These are phyloP conservation scores for Orbilia javanica DNA, from an alignment of 2,329 filamentous ascomycete species.

Conservation along the genomic window DNA sequence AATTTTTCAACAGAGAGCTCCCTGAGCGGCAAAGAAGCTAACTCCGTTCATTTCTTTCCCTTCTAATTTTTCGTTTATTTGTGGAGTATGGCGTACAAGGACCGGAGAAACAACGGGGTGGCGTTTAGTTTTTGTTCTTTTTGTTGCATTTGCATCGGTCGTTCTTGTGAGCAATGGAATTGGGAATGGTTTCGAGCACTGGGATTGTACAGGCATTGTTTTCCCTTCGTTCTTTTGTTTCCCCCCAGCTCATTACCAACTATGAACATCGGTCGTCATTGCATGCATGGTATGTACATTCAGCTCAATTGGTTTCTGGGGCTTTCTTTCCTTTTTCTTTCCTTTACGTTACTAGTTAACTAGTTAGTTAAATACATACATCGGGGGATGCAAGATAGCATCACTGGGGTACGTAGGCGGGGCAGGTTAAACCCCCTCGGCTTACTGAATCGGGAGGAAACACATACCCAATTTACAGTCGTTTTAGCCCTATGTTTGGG, in stretches of 20 bases:
- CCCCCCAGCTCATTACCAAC: neutral
- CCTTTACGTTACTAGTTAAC: neutral
- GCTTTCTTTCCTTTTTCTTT: neutral
- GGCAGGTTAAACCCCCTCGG: conserved; percentile 1
- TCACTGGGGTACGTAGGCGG: neutral
- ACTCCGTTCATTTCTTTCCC: neutral
- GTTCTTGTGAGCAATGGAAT: conserved; percentile 4
- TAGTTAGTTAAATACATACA: neutral
- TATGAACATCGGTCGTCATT: conserved; percentile 6
- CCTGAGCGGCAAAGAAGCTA: neutral
- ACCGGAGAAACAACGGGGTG: conserved; percentile 2
- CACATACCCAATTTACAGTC: conserved; percentile 7
- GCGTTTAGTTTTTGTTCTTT: conserved; percentile 39
- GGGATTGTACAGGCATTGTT: conserved; percentile 14
- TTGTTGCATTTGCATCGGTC: conserved; percentile 22
- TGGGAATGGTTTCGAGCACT: conserved; percentile 12
- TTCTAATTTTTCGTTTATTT: conserved; percentile 13
- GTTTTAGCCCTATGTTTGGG: conserved; percentile 3
- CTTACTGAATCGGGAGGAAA: neutral
- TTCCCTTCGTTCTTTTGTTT: conserved; percentile 12
- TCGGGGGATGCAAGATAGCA: neutral
- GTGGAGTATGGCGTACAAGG: conserved; percentile 25
- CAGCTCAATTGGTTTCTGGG: conserved; percentile 4
- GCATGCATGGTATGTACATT: conserved; percentile 18
- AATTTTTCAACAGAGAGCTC: neutral